phyloP scores from a whole-genome alignment of 1,139 yeast species.

The Saccharomycopsis hybrid region DNA sequence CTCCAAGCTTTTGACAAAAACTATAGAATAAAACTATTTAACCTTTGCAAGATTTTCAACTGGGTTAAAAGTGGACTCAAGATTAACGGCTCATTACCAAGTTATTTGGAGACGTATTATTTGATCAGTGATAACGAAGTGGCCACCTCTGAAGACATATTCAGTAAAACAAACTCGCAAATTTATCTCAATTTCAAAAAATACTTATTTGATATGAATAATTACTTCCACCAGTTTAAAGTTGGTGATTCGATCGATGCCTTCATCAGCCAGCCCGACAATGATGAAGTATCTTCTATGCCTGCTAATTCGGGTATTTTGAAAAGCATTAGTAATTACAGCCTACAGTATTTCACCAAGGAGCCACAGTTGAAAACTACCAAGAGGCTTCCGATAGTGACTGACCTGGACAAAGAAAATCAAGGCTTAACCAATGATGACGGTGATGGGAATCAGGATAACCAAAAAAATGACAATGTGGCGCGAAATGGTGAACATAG shows the following conservation, averaged over 20 bases:
- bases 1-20: slow-evolving; percentile 35
- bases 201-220: slow-evolving; percentile 14
- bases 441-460: background rate
- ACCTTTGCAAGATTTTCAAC: slow-evolving; percentile 24
- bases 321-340: slow-evolving; percentile 14
- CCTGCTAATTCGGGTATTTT: slow-evolving; percentile 9
- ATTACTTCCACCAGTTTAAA: slow-evolving; percentile 20
- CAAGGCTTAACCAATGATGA: background rate
- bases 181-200: slow-evolving; percentile 17
- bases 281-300: too few species aligned
- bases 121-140: slow-evolving; percentile 10
- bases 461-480: background rate
- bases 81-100: slow-evolving; percentile 45
- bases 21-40: slow-evolving; percentile 49
- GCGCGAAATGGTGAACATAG: background rate
- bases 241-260: slow-evolving; percentile 12
- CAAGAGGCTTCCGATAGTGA: background rate
- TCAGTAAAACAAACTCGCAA: slow-evolving; percentile 7
- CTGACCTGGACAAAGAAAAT: background rate
- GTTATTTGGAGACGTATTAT: slow-evolving; percentile 36
- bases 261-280: background rate
- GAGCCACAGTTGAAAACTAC: slow-evolving; percentile 21
- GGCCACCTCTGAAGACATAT: background rate
- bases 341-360: slow-evolving; percentile 19
- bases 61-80: slow-evolving; percentile 30